Percentiles rank a stretch among this genome's conserved stretches.
Conservation (phyloP, 1,284 basidiomycete species). For the Hemileia vastatrix region DNA sequence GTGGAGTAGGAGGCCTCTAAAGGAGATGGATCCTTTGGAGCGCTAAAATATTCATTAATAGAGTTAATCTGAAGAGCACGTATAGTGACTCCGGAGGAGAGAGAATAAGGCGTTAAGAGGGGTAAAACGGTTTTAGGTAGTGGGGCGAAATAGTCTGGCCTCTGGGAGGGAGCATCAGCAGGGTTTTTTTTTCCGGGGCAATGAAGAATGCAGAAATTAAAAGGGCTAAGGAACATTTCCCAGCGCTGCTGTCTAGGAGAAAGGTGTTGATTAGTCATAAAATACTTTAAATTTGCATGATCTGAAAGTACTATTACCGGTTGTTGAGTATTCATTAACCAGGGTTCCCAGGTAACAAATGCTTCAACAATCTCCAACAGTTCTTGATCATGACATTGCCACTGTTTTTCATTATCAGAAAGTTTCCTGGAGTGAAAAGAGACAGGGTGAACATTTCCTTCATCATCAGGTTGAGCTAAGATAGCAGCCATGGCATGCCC, state of each 20-base stretch:
- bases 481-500: slow-evolving; percentile 21
- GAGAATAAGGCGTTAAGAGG: no score
- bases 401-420: slow-evolving; percentile 4
- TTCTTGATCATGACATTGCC: not conserved
- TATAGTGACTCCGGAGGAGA: no score
- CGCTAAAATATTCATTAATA: no score
- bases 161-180: not conserved
- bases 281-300: not conserved
- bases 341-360: not conserved
- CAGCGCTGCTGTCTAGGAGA: not conserved
- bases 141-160: not conserved
- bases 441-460: slow-evolving; percentile 20
- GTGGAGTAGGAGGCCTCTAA: no score
- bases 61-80: no score
- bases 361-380: not conserved
- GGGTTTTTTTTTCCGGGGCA: not conserved
- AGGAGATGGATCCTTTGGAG: no score
- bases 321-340: not conserved
- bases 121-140: no score
- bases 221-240: not conserved
- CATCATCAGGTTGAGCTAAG: slow-evolving; percentile 9
- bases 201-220: not conserved
- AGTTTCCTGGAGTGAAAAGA: slow-evolving; percentile 11
- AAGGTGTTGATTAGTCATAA: not conserved
- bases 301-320: not conserved